phyloP scores from a whole-genome alignment of 148 eudicot genomes.

The Cornus suecica region DNA sequence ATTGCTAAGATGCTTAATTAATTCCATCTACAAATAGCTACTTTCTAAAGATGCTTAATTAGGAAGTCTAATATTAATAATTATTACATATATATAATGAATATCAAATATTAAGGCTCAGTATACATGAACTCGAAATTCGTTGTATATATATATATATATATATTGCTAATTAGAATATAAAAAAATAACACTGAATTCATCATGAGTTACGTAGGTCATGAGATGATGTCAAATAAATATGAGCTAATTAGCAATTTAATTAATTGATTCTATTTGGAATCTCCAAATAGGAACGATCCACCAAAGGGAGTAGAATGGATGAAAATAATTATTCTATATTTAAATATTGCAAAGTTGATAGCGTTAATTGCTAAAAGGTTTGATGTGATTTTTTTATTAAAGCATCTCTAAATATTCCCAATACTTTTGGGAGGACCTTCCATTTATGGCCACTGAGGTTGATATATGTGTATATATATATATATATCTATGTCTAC shows the following conservation, averaged over 20 bases:
- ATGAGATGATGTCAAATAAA: background rate
- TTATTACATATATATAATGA: too few species aligned
- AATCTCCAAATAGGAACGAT: background rate
- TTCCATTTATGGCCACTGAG: background rate
- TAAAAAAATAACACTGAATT: background rate
- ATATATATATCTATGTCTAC: constrained; percentile 3
- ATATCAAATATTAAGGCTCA: too few species aligned
- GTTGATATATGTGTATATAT: background rate
- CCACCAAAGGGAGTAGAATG: background rate
- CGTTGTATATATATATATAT: background rate
- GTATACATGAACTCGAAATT: background rate
- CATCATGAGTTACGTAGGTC: background rate
- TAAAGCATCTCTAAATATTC: constrained; percentile 12
- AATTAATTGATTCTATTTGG: constrained; percentile 6
- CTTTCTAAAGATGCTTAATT: constrained; percentile 2
- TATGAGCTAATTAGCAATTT: background rate
- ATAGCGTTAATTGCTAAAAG: background rate
- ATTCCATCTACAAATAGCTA: background rate
- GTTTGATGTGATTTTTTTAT: constrained; percentile 9
- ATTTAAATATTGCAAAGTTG: background rate
- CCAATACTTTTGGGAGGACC: background rate
- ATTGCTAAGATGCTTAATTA: background rate
- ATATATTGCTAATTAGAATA: too few species aligned
- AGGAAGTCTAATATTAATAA: background rate
- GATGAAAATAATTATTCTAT: background rate